Evolutionary conservation across 169 alveolate genomes (phyloP), one percentile per base, ranked within the genome.

Genomic region (Eimeria maxima): DNA sequence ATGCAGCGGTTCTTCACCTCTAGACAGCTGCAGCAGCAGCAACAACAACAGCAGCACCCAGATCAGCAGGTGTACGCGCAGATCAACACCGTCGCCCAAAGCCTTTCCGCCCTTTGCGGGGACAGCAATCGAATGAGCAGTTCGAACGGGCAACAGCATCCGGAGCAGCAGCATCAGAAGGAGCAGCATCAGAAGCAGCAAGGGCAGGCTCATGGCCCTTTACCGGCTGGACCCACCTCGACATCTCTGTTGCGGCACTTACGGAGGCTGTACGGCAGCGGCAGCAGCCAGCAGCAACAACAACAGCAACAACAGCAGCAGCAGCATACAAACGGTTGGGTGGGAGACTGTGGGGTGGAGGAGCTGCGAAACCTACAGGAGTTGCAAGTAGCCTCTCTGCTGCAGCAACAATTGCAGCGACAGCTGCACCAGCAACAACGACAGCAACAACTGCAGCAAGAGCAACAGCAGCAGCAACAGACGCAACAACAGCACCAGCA

Each of bases 201-300:
- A 50, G 53, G 33, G n/a, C 84, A 11, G 6, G 22, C 14, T 29
- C 84, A 33, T 73, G 84, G 45, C 45, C 11, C 76, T 67, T 22
- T 13, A 13, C 27, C 84, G 55, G 84, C 22, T 38, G 20, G 53
- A 11, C 53, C 50, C 38, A 14, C 60, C n/a, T 42, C 65, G 20
- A 33, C 89, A 8, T 60, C 89, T 33, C 65, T 78, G 89, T 42
- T 78, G 65, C 67, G 22, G 47, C 89, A 78, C 67, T 44, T 78
- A 4, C 89, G 89, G 67, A 78, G 33, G 89, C 89, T 78, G 63
- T 60, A 78, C 89, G 89, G 89, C 14, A 29, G 89, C 60, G 33
- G 65, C 89, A 78, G 76, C 27, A 67, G 27, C 27, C 27, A 67
- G 27, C 38, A 14, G 11, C 3, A 3, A 33, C 67, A 78, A 33